Evolutionary conservation across 2,329 filamentous ascomycete genomes (phyloP).

Genomic region (Sphaerulina musiva): DNA sequence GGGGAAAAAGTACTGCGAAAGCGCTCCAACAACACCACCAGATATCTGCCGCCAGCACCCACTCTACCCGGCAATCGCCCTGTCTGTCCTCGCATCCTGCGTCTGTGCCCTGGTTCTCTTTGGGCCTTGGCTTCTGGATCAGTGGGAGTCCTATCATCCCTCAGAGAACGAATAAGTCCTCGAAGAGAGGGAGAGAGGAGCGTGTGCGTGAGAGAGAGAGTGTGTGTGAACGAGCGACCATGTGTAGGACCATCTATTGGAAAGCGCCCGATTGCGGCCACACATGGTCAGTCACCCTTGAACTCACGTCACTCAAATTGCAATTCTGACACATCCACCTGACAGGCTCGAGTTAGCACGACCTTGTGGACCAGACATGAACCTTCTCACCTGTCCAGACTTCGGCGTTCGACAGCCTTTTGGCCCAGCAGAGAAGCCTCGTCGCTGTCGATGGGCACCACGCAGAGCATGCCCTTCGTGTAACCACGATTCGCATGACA

Average conservation of each 20-base stretch:
- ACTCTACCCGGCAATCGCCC: neutral
- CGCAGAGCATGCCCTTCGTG: slow-evolving; percentile 27
- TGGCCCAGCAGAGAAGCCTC: slow-evolving; percentile 24
- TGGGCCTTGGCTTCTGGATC: neutral
- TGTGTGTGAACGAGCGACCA: slow-evolving; percentile 20
- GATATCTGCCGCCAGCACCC: neutral
- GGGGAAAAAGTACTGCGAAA: neutral
- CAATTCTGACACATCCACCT: neutral
- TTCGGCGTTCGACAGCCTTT: slow-evolving; percentile 27
- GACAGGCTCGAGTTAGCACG: slow-evolving; percentile 39
- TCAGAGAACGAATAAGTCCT: neutral
- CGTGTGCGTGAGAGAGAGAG: no score
- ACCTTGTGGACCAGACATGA: slow-evolving; percentile 38
- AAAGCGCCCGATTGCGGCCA: slow-evolving; percentile 44
- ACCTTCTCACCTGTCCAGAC: slow-evolving; percentile 39
- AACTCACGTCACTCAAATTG: neutral
- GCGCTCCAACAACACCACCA: neutral
- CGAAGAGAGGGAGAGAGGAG: neutral
- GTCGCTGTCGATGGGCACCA: slow-evolving; percentile 19
- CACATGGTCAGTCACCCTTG: slow-evolving; percentile 35
- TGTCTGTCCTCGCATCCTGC: neutral
- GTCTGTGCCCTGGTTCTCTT: neutral
- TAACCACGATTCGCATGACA: slow-evolving; percentile 25
- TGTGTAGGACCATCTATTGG: slow-evolving; percentile 45
- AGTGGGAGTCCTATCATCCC: neutral